These are phyloP conservation scores for Kodamaea nitidulidarum DNA, from an alignment of 805 yeast genomes.

Conservation along the genomic window DNA sequence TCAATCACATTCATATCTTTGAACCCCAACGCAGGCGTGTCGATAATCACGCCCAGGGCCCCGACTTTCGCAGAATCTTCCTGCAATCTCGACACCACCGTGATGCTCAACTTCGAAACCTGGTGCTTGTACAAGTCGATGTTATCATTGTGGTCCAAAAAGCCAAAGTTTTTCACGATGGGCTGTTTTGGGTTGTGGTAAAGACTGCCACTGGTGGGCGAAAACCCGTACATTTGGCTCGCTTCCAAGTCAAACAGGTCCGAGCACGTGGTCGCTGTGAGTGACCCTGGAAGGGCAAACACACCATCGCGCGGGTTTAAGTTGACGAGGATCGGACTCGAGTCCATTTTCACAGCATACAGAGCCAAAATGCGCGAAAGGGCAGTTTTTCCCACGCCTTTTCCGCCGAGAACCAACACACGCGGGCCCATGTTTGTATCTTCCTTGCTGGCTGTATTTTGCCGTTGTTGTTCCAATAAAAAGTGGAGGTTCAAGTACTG, in stretches of 20 bases:
- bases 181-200: slow-evolving; percentile 86
- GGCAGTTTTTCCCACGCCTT: slow-evolving; percentile 75
- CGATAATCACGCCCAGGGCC: slow-evolving; percentile 62
- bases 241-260: slow-evolving; percentile 75
- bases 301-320: slow-evolving; percentile 72
- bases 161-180: slow-evolving; percentile 74
- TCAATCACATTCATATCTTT: slow-evolving; percentile 52
- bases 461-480: slow-evolving; percentile 57
- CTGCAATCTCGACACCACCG: slow-evolving; percentile 44
- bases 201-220: slow-evolving; percentile 69
- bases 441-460: slow-evolving; percentile 17
- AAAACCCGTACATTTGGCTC: slow-evolving; percentile 69
- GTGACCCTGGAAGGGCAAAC: slow-evolving; percentile 74
- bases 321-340: slow-evolving; percentile 69
- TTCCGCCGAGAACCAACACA: slow-evolving; percentile 72
- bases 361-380: slow-evolving; percentile 64
- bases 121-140: slow-evolving; percentile 49
- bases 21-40: slow-evolving; percentile 62
- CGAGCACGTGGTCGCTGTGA: slow-evolving; percentile 79
- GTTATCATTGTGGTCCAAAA: slow-evolving; percentile 56
- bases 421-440: slow-evolving; percentile 33
- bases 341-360: slow-evolving; percentile 70
- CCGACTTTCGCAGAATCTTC: slow-evolving; percentile 42
- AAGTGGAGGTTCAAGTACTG: slow-evolving; percentile 68
- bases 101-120: slow-evolving; percentile 47